Percentiles rank a stretch among this genome's conserved stretches.
These are phyloP conservation scores for Fraxinus quadrangulata DNA, from an alignment of 257 asterid genomes.

Conservation along the genomic window DNA sequence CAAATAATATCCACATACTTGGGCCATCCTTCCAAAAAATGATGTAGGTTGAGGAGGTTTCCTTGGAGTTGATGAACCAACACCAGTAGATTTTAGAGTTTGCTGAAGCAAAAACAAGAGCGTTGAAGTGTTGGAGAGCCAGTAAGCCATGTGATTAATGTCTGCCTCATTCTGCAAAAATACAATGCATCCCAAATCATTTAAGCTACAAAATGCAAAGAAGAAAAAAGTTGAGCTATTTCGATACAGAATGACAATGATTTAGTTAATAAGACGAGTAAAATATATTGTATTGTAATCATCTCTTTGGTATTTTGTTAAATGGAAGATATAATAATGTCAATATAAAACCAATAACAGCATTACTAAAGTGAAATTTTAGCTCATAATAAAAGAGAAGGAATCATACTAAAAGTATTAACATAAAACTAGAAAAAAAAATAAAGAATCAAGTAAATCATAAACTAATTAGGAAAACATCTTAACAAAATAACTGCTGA, in stretches of 20 bases:
- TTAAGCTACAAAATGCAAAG: not conserved
- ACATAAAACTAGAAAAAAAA: not conserved
- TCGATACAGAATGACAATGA: constrained; percentile 4
- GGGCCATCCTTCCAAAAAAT: constrained; percentile 79
- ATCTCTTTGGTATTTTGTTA: not conserved
- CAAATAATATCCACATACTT: constrained; percentile 38
- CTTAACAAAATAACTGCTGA: not conserved
- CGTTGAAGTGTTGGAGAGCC: constrained; percentile 83
- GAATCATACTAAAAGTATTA: not conserved
- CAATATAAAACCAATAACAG: not conserved
- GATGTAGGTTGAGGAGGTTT: constrained; percentile 74
- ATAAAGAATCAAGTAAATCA: not conserved
- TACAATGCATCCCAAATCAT: constrained; percentile 10
- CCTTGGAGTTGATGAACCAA: constrained; percentile 33
- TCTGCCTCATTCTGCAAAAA: constrained; percentile 66
- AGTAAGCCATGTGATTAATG: constrained; percentile 64
- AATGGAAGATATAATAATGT: not conserved
- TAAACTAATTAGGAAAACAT: not conserved
- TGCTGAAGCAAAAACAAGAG: constrained; percentile 72
- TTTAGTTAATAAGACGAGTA: not conserved
- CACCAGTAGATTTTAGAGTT: constrained; percentile 48
- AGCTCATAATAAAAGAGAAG: not conserved
- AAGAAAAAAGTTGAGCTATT: constrained; percentile 15
- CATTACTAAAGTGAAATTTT: not conserved
- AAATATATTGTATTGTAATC: not conserved